Percentiles rank a stretch among this genome's conserved stretches.
Evolutionary conservation across 768 basidiomycete species (phyloP).

Genomic region (Tylopilus sp.): DNA sequence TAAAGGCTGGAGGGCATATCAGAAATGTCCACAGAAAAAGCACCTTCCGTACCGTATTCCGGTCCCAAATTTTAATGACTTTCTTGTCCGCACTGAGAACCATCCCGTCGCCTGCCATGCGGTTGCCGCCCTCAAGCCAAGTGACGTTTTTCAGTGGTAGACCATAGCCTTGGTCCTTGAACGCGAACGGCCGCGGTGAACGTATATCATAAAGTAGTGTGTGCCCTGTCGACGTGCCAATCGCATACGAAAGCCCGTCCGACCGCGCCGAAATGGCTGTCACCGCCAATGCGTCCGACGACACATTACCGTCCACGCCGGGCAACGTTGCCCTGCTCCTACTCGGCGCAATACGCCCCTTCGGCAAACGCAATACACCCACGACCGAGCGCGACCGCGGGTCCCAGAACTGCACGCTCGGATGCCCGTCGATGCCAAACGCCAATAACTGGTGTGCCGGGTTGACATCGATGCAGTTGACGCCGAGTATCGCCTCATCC

Average conservation of each 20-base stretch:
- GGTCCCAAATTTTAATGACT: conserved; percentile 97
- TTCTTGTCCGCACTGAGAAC: conserved; percentile 93
- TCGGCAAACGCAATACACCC: conserved; percentile 63
- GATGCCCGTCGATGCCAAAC: conserved; percentile 85
- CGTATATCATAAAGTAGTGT: conserved; percentile 94
- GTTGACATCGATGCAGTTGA: conserved; percentile 91
- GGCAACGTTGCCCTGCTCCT: conserved; percentile 28
- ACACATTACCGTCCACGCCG: conserved; percentile 33
- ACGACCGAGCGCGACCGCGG: conserved; percentile 76
- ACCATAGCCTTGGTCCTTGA: conserved; percentile 97
- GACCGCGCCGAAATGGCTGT: conserved; percentile 82
- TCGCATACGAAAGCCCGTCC: conserved; percentile 90
- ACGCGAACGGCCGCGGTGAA: conserved; percentile 73
- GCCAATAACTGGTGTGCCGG: conserved; percentile 86
- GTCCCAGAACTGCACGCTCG: conserved; percentile 96
- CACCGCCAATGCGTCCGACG: conserved; percentile 44
- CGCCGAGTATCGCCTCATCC: conserved; percentile 65
- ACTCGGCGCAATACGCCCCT: conserved; percentile 45
- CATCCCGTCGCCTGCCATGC: conserved; percentile 84
- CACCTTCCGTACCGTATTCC: conserved; percentile 58
- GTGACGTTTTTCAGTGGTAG: conserved; percentile 77
- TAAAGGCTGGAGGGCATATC: conserved; percentile 53
- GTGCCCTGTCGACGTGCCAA: conserved; percentile 94
- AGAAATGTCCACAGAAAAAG: background rate
- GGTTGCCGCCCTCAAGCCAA: conserved; percentile 87